phyloP scores from a whole-genome alignment of 306 rosid genomes.

The Trifolium pratense region DNA sequence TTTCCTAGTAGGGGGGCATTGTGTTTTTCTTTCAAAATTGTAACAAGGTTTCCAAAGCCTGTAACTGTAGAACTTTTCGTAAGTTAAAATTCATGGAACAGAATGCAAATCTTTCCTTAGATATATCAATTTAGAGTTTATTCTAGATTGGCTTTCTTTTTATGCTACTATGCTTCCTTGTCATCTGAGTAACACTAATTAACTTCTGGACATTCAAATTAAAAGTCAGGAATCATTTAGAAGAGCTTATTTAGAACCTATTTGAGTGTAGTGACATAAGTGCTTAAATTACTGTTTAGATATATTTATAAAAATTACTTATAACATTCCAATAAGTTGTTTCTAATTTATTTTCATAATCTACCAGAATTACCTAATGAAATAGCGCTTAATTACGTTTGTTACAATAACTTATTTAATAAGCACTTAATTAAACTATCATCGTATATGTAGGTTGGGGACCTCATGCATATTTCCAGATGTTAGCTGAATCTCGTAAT shows the following conservation, averaged over 20 bases:
- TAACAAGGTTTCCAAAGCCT: background rate
- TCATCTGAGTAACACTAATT: conserved; percentile 13
- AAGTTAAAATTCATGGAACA: background rate
- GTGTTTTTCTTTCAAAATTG: background rate
- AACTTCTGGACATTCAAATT: background rate
- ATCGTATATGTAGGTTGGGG: conserved; percentile 74
- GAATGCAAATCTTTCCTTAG: background rate
- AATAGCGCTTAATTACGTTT: background rate
- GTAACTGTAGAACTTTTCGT: background rate
- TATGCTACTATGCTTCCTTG: conserved; percentile 1
- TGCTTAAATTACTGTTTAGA: background rate
- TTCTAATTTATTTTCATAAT: background rate
- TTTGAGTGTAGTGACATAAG: background rate
- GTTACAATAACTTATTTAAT: background rate
- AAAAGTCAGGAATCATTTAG: background rate
- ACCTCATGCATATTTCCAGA: conserved; percentile 82
- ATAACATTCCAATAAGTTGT: background rate
- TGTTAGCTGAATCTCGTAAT: conserved; percentile 65
- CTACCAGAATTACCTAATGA: background rate
- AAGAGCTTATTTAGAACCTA: conserved; percentile 7
- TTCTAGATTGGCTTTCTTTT: conserved; percentile 26
- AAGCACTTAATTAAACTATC: background rate
- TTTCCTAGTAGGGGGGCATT: conserved; percentile 6
- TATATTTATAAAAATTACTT: background rate
- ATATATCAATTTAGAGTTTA: conserved; percentile 7